Evolutionary conservation across 2,329 filamentous ascomycete species (phyloP), one percentile per base, ranked within the genome.

Genomic region (Sporothrix globosa): DNA sequence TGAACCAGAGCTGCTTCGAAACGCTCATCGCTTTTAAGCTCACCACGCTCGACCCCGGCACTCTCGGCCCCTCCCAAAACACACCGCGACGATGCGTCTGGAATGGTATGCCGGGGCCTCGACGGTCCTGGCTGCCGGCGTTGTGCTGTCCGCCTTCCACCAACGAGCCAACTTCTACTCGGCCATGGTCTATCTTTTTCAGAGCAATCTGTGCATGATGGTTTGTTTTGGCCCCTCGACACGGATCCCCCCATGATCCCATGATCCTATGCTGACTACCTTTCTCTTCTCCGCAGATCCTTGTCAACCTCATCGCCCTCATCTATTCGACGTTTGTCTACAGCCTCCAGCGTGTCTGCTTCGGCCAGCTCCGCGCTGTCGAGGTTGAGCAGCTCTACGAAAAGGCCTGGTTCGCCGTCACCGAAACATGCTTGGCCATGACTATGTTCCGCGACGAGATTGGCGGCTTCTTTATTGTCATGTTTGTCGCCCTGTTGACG

Each of bases 91-190:
- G 9, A 88, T 88, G 86, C 85, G 86, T 78, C 79, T 88, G 75
- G 81, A 82, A 74, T 87, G 85, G 85, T 88, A 88, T 77, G 85
- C 86, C 77, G 85, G 85, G 83, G 86, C 88, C 80, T 97, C 95
- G 69, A 90, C 91, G 80, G 90, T 90, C 81, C 89, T 97, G 78
- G 95, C 95, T 76, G 91, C 88, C 74, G 88, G 89, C 76, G 93
- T 97, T 72, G 86, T 97, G 72, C 82, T 97, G 71, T 96, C 94
- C 78, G 95, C 96, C 73, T 95, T 98, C 81, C 91, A 96, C 78
- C 92, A 98, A 82, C 89, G 96, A 74, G 91, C 96, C 74, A 99
- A 99, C 82, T 99, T 98, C 85, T 99, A 99, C 83, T 96, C 95
- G 69, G 94, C 96, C 75, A 96, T 93, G 82, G 96, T 99, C 65